These are phyloP conservation scores for Exophiala xenobiotica DNA, from an alignment of 2,329 filamentous ascomycete genomes.

Conservation along the genomic window DNA sequence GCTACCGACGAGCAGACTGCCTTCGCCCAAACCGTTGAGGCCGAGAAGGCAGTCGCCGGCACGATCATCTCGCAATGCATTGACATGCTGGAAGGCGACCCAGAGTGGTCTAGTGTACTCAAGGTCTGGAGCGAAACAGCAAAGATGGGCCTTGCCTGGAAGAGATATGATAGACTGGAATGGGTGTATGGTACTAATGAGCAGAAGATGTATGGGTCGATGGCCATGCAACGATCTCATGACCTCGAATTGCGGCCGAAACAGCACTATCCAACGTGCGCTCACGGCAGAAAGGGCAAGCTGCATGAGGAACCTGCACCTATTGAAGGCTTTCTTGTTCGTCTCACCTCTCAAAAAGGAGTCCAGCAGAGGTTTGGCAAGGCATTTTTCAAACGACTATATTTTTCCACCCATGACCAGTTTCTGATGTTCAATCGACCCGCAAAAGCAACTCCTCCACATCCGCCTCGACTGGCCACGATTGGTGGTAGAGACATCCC, in stretches of 20 bases:
- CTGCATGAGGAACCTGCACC: slow-evolving; percentile 58
- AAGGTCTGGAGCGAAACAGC: slow-evolving; percentile 58
- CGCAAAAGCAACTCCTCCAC: slow-evolving; percentile 58
- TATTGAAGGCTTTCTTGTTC: slow-evolving; percentile 65
- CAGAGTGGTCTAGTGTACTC: slow-evolving; percentile 61
- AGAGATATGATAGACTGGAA: slow-evolving; percentile 66
- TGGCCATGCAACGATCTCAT: slow-evolving; percentile 66
- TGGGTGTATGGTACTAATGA: slow-evolving; percentile 67
- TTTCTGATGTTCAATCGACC: slow-evolving; percentile 63
- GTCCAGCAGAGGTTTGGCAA: slow-evolving; percentile 58
- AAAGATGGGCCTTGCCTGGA: slow-evolving; percentile 66
- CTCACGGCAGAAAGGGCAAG: slow-evolving; percentile 38
- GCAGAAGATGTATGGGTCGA: slow-evolving; percentile 66
- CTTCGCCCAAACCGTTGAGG: slow-evolving; percentile 36
- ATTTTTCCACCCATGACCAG: slow-evolving; percentile 64
- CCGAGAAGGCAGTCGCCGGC: slow-evolving; percentile 56
- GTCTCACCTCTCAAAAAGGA: slow-evolving; percentile 64
- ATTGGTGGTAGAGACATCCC: slow-evolving; percentile 50
- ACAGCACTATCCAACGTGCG: slow-evolving; percentile 60
- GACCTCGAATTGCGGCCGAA: slow-evolving; percentile 66
- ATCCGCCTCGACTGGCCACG: slow-evolving; percentile 55
- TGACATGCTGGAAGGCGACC: slow-evolving; percentile 55
- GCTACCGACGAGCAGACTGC: slow-evolving; percentile 45
- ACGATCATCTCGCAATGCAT: slow-evolving; percentile 59
- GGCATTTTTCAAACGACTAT: slow-evolving; percentile 64